Evolutionary conservation across 2,329 filamentous ascomycete species (phyloP).

Genomic region (Neoarthrinium moseri): DNA sequence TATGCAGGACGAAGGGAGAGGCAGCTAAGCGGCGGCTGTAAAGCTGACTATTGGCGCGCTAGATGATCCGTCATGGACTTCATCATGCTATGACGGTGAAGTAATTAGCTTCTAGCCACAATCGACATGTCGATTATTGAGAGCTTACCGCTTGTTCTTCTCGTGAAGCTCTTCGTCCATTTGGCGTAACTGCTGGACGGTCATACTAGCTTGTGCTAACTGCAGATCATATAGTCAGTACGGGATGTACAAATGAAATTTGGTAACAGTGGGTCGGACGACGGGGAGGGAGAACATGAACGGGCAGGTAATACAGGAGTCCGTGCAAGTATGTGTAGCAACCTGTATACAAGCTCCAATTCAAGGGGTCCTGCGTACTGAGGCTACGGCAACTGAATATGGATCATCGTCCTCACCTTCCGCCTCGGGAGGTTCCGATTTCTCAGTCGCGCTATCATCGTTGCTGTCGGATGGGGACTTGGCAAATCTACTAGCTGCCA

Average conservation of each 20-base stretch:
- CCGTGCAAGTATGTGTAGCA: not conserved
- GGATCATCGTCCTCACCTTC: slow-evolving; percentile 63
- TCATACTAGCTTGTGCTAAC: slow-evolving; percentile 4
- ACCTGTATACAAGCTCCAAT: slow-evolving; percentile 9
- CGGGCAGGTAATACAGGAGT: no score
- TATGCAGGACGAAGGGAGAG: no score
- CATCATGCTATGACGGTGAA: slow-evolving; percentile 26
- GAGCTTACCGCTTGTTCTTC: slow-evolving; percentile 5
- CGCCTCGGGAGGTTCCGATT: slow-evolving; percentile 34
- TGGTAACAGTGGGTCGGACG: not conserved
- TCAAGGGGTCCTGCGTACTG: slow-evolving; percentile 58
- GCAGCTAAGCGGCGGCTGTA: no score
- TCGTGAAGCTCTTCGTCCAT: not conserved
- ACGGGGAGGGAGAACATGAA: not conserved
- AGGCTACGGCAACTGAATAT: slow-evolving; percentile 65
- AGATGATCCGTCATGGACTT: slow-evolving; percentile 33
- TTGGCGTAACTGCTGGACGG: slow-evolving; percentile 3
- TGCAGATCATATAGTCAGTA: not conserved
- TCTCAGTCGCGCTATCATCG: slow-evolving; percentile 30
- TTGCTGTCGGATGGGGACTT: slow-evolving; percentile 31
- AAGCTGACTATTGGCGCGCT: no score
- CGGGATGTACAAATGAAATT: no score
- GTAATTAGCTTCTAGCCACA: not conserved
- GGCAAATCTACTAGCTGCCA: slow-evolving; percentile 53
- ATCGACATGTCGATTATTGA: not conserved